Evolutionary conservation across 495 filamentous ascomycete genomes (phyloP).

Genomic region (Podospora appendiculata): DNA sequence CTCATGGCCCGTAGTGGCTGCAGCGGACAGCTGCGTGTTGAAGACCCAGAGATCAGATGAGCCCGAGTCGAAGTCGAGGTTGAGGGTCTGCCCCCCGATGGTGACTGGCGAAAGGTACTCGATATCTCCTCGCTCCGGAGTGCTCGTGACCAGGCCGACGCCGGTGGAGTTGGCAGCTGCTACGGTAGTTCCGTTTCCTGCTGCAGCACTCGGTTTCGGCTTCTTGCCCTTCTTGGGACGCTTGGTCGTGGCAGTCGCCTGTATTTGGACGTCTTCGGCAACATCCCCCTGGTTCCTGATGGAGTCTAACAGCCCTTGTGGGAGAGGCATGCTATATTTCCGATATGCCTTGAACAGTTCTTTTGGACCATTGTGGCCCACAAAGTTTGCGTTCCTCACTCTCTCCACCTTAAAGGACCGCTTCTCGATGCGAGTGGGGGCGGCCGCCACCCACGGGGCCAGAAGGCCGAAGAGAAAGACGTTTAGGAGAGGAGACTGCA

Average conservation of each 20-base stretch:
- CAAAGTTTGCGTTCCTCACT: constrained; percentile 44
- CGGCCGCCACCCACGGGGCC: constrained; percentile 32
- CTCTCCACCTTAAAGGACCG: constrained; percentile 55
- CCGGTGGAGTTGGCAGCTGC: constrained; percentile 2
- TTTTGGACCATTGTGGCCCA: constrained; percentile 43
- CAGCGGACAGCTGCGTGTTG: constrained; percentile 50
- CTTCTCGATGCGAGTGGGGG: constrained; percentile 29
- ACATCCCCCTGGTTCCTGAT: constrained; percentile 17
- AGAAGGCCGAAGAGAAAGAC: constrained; percentile 31
- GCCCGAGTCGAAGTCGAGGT: constrained; percentile 78
- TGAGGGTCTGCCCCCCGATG: constrained; percentile 66
- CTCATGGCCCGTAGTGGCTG: constrained; percentile 41
- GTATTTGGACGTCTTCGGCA: constrained; percentile 10
- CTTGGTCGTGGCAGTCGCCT: constrained; percentile 8
- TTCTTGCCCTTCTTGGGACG: constrained; percentile 6
- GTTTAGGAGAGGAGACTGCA: constrained; percentile 27
- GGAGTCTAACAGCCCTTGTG: constrained; percentile 29
- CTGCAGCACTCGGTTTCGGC: background rate
- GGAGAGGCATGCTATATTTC: constrained; percentile 52
- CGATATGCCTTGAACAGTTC: constrained; percentile 54
- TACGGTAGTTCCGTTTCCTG: background rate
- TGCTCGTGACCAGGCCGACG: constrained; percentile 50
- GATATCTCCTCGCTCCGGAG: constrained; percentile 52
- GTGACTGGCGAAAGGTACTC: constrained; percentile 65
- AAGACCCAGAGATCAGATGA: constrained; percentile 83